Percentiles rank a stretch among this genome's conserved stretches.
Conservation (phyloP, 2,329 filamentous ascomycete genomes). For the Fusarium transvaalense region DNA sequence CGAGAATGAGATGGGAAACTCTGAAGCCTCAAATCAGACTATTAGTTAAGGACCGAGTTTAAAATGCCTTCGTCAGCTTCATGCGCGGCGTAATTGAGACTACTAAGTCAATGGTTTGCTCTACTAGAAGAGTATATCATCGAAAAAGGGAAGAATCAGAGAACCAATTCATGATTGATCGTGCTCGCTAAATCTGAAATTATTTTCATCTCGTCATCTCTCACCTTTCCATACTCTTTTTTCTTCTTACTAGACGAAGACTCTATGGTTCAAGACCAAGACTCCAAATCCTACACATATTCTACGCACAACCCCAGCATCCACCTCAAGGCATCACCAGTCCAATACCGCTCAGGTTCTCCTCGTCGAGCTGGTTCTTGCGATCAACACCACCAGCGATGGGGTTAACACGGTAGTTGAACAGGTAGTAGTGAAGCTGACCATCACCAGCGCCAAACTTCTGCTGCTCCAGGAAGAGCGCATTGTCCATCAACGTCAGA, state of each 20-base stretch:
- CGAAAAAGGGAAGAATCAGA: background rate
- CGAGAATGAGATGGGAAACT: background rate
- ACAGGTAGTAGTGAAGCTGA: constrained; percentile 95
- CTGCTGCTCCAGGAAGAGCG: constrained; percentile 90
- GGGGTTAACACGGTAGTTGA: constrained; percentile 93
- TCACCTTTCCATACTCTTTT: constrained; percentile 20
- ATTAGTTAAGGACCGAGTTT: background rate
- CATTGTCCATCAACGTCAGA: constrained; percentile 92
- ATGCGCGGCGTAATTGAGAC: background rate
- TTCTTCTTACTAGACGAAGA: background rate
- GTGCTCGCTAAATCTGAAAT: constrained; percentile 15
- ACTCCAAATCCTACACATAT: background rate
- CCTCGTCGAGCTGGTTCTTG: constrained; percentile 81
- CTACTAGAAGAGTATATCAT: background rate
- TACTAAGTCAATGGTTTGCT: background rate
- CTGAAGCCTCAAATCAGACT: background rate
- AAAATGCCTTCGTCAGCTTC: background rate
- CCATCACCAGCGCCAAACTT: constrained; percentile 96
- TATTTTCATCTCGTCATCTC: constrained; percentile 20
- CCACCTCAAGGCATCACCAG: constrained; percentile 75
- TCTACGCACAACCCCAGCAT: background rate
- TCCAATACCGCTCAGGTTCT: constrained; percentile 86
- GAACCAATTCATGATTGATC: constrained; percentile 12
- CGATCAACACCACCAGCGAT: constrained; percentile 87
- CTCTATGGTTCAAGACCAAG: constrained; percentile 3